These are phyloP conservation scores for Sordaria brevicollis DNA, from an alignment of 495 filamentous ascomycete species.

Conservation along the genomic window DNA sequence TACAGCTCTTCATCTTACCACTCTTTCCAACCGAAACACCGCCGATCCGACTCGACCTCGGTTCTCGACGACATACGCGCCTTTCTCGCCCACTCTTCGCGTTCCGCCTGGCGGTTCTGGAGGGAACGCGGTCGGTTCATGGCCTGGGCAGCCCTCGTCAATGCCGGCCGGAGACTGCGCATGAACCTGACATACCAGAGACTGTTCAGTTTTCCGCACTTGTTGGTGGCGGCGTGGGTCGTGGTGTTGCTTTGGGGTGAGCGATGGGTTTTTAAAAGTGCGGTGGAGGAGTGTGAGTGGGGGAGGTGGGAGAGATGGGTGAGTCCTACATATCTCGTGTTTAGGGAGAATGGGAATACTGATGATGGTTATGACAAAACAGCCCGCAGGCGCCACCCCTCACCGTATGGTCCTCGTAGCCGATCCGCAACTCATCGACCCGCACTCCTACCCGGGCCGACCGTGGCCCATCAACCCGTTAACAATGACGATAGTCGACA, in stretches of 20 bases:
- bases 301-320: slow-evolving; percentile 88
- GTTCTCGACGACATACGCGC: slow-evolving; percentile 18
- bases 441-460: slow-evolving; percentile 89
- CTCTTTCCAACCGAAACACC: slow-evolving; percentile 2
- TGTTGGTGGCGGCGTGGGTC: slow-evolving; percentile 65
- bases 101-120: slow-evolving; percentile 25
- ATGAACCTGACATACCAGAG: slow-evolving; percentile 33
- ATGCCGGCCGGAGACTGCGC: slow-evolving; percentile 19
- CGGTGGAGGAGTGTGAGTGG: slow-evolving; percentile 69
- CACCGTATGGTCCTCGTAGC: slow-evolving; percentile 84
- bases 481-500: slow-evolving; percentile 76
- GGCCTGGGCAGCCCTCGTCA: slow-evolving; percentile 14
- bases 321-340: slow-evolving; percentile 22
- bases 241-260: slow-evolving; percentile 80
- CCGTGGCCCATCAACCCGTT: slow-evolving; percentile 77
- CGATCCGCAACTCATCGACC: slow-evolving; percentile 96
- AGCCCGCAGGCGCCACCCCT: slow-evolving; percentile 69
- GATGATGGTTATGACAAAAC: neutral
- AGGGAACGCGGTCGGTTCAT: slow-evolving; percentile 27
- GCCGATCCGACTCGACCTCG: slow-evolving; percentile 15
- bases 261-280: slow-evolving; percentile 58
- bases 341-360: neutral
- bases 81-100: slow-evolving; percentile 19
- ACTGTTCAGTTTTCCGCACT: slow-evolving; percentile 51
- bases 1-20: slow-evolving; percentile 1